phyloP scores from a whole-genome alignment of 2,329 filamentous ascomycete genomes.

The Talaromyces pinophilus region DNA sequence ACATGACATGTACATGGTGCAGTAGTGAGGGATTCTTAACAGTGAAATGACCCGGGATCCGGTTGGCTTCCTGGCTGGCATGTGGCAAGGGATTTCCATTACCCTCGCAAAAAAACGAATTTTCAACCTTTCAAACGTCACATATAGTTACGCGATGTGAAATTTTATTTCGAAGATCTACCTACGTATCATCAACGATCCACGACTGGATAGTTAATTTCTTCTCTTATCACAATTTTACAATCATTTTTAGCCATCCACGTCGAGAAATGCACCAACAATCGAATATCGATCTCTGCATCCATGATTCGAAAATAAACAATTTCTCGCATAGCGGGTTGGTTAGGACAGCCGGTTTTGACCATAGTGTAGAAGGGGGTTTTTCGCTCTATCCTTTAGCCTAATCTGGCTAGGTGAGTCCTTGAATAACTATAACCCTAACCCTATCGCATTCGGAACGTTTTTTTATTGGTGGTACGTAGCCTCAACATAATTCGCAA shows the following conservation, averaged over 20 bases:
- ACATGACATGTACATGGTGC: slow-evolving; percentile 11
- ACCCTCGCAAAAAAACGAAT: background rate
- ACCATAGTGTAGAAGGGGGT: background rate
- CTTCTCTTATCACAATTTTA: background rate
- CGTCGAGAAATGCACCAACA: background rate
- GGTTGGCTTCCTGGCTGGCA: background rate
- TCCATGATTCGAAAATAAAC: no score
- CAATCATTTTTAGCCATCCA: background rate
- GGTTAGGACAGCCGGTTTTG: background rate
- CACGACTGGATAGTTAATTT: background rate
- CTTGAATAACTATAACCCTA: background rate
- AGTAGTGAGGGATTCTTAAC: background rate
- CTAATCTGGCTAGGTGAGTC: background rate
- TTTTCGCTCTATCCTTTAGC: background rate
- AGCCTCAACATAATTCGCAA: no score
- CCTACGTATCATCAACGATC: background rate
- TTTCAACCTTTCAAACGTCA: background rate
- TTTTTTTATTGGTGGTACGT: no score
- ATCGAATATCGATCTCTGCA: no score
- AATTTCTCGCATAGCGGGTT: background rate
- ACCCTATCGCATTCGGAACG: background rate
- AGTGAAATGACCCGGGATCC: background rate
- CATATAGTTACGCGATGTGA: background rate
- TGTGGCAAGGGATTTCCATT: background rate
- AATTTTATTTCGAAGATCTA: background rate